Conservation (phyloP, 164 flowering plant genomes). For the Tinospora cordifolia region DNA sequence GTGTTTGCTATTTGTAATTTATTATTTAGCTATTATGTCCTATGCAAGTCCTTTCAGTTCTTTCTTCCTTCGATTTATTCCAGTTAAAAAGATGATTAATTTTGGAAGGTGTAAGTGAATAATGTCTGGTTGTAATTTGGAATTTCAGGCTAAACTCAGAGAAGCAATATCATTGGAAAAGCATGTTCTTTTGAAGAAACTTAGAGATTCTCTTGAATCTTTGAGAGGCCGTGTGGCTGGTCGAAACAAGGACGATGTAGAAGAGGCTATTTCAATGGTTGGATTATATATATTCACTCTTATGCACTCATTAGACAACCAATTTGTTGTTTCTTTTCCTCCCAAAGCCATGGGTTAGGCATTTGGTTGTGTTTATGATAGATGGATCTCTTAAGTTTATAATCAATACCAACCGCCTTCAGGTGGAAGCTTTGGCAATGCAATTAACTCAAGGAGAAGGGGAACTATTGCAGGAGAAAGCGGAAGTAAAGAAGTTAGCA, state of each 20-base stretch:
- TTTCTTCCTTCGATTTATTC: background rate
- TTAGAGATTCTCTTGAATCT: slow-evolving; percentile 88
- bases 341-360: background rate
- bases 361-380: background rate
- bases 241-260: slow-evolving; percentile 79
- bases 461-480: slow-evolving; percentile 84
- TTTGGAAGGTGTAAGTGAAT: slow-evolving; percentile 5
- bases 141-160: slow-evolving; percentile 65
- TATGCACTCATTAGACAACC: background rate
- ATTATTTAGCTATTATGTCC: background rate
- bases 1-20: background rate
- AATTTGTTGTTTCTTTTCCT: background rate
- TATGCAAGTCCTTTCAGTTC: background rate
- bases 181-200: slow-evolving; percentile 90
- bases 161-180: slow-evolving; percentile 87
- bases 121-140: slow-evolving; percentile 7
- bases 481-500: slow-evolving; percentile 88
- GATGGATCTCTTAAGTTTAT: background rate
- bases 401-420: slow-evolving; percentile 9
- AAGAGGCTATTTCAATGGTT: slow-evolving; percentile 93
- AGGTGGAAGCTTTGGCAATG: slow-evolving; percentile 96
- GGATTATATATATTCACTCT: slow-evolving; percentile 16
- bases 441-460: slow-evolving; percentile 95
- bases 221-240: slow-evolving; percentile 85
- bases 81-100: background rate